Base-by-base conservation (phyloP, 148 eudicot genomes). In the Pouteria glomerata region DNA sequence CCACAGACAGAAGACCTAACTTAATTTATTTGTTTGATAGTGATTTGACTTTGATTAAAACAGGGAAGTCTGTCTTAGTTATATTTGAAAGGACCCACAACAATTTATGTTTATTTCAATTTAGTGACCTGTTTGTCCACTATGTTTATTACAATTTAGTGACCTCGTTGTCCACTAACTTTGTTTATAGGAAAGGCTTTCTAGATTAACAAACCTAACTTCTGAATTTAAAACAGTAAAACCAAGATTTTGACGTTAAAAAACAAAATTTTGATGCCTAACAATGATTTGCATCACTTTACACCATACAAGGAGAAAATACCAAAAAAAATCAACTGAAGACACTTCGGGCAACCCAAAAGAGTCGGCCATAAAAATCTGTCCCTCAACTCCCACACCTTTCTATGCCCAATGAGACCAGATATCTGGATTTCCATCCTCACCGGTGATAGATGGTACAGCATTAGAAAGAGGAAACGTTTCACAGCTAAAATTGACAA, bases 21-120 rank as follows among this genome's bases (percentile, higher is more conserved):
- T 80, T 79, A 70, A 76, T 73, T 57, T 45, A 33, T 70, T 53
- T 68, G 42, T 34, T 47, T 78, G 70, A 73, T 41, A 37, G 37
- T 78, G 82, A 84, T 75, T 31, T 57, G 73, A 83, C 79, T 71
- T 48, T 77, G 76, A 77, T 80, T 70, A 63, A 77, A 66, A 63
- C 34, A 72, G 42, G 35, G 23, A 59, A 69, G 11, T 68, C 72
- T 77, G 72, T 72, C 73, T 61, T 62, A 48, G 37, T 50, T 63
- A 48, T 42, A 68, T 37, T n/a, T 51, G 26, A 65, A 73, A 31
- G 80, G 77, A 39, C 80, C 82, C 79, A 61, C 79, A 64, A 67
- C 70, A 71, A 72, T 72, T 77, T 63, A 68, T 57, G 31, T 66
- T 60, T 47, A 33, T 69, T 18, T 59, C 57, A 74, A 70, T 70